A percentile compares a stretch with the other conserved stretches of the same genome.
Conservation (phyloP, 108 stramenopile genomes). For the Schizochytrium sp. region DNA sequence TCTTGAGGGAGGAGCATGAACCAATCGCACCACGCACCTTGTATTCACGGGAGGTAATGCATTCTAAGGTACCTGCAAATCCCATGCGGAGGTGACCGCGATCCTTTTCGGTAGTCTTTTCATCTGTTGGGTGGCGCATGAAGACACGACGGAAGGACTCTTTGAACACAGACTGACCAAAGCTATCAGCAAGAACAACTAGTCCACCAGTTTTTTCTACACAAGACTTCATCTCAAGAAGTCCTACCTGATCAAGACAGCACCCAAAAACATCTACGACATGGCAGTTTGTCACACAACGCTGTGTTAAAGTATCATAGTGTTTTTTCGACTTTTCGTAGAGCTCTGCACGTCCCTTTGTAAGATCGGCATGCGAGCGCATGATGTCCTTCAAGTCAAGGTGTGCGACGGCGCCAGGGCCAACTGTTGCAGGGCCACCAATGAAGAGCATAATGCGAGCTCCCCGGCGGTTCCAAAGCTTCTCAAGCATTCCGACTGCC, state of each 20-base stretch:
- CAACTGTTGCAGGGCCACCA: slow-evolving; percentile 95
- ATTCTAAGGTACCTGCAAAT: slow-evolving; percentile 90
- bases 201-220: slow-evolving; percentile 95
- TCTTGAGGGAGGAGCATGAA: slow-evolving; percentile 85
- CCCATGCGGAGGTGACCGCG: slow-evolving; percentile 89
- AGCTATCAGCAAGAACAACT: slow-evolving; percentile 94
- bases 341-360: slow-evolving; percentile 88
- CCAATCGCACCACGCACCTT: slow-evolving; percentile 86
- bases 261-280: slow-evolving; percentile 99
- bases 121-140: slow-evolving; percentile 80
- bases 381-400: slow-evolving; percentile 90
- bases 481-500: slow-evolving; percentile 88
- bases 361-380: slow-evolving; percentile 88
- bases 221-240: slow-evolving; percentile 92
- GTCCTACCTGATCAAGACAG: slow-evolving; percentile 95
- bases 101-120: slow-evolving; percentile 82
- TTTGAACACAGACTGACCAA: slow-evolving; percentile 96
- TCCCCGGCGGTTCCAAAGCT: slow-evolving; percentile 89
- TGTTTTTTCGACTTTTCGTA: slow-evolving; percentile 92
- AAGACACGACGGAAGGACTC: slow-evolving; percentile 96
- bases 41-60: slow-evolving; percentile 92
- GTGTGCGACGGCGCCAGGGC: slow-evolving; percentile 91
- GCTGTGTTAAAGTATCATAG: slow-evolving; percentile 87
- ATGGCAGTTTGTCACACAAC: slow-evolving; percentile 78
- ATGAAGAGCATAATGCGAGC: slow-evolving; percentile 96